Percentiles rank a stretch among this genome's conserved stretches.
phyloP scores from a whole-genome alignment of 345 rosid genomes.

The Toxicodendron radicans region DNA sequence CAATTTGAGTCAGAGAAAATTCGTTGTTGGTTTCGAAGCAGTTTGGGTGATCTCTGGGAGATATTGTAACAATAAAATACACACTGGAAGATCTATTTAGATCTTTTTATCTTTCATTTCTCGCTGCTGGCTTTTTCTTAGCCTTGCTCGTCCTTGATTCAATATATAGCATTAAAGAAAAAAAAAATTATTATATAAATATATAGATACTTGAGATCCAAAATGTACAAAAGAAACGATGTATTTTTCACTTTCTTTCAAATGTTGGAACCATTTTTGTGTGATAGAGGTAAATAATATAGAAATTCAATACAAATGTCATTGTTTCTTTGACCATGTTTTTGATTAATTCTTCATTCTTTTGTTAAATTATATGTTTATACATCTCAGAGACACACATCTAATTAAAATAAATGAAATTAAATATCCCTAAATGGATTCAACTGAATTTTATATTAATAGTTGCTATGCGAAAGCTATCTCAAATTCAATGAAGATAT shows the following conservation, averaged over 20 bases:
- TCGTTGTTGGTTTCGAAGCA: not conserved
- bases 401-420: no score
- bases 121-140: slow-evolving; percentile 1
- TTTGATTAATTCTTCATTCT: no score
- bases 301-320: no score
- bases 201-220: slow-evolving; percentile 10
- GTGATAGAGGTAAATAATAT: no score
- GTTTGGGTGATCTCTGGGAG: not conserved
- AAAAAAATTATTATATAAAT: not conserved
- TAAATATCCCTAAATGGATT: no score
- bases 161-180: not conserved
- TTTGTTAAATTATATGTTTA: no score
- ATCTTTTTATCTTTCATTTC: not conserved
- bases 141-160: not conserved
- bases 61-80: not conserved
- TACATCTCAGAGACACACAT: no score
- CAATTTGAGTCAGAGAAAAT: not conserved
- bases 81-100: not conserved
- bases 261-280: no score
- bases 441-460: no score
- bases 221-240: not conserved
- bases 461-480: no score
- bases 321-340: no score
- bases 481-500: no score
- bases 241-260: not conserved